Evolutionary conservation across 768 basidiomycete species (phyloP), one percentile per base, ranked within the genome.

Genomic region (Tephrocybe sp.): DNA sequence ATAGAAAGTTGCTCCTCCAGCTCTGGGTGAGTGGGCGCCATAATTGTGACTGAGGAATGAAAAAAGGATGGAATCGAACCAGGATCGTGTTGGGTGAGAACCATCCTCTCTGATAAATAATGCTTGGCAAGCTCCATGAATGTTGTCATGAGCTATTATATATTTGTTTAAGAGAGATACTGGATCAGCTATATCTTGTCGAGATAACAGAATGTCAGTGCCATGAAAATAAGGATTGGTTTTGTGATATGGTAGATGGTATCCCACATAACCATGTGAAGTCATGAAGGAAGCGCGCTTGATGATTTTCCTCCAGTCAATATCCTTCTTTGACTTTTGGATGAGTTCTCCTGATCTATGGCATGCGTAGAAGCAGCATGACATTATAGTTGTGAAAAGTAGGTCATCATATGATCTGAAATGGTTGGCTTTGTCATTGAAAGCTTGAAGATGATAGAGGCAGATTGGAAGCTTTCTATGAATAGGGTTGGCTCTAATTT

Each of bases 191-290:
- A 62, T 41, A 1, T 57, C 48, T 44, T 64, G 60, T 1, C 10
- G 5, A 6, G 55, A 48, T 23, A 66, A 51, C 2, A 66, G 45
- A 26, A 68, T 51, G 32, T 62, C 55, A 2, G 64, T 60, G 0
- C 67, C 66, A 0, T 49, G 57, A 33, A 62, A 68, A 50, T 66
- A 66, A n/a, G 56, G 60, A 48, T 68, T 58, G 2, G 48, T 52
- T 39, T 68, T 68, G 45, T 66, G 65, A 41, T 68, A 66, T 15
- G 63, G 65, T 0, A 68, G 60, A 15, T 41, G 54, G 48, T 66
- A 64, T 21, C 8, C 61, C 2, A 24, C 26, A n/a, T 37, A 48
- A 3, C 26, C 37, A 2, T 1, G 3, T 21, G 37, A 15, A 41
- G 41, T 59, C 57, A 11, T 58, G 45, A 3, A 63, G 33, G 12